Percentiles rank a stretch among this genome's conserved stretches.
phyloP scores from a whole-genome alignment of 2,329 filamentous ascomycete genomes.

The Corinectria fuckeliana region DNA sequence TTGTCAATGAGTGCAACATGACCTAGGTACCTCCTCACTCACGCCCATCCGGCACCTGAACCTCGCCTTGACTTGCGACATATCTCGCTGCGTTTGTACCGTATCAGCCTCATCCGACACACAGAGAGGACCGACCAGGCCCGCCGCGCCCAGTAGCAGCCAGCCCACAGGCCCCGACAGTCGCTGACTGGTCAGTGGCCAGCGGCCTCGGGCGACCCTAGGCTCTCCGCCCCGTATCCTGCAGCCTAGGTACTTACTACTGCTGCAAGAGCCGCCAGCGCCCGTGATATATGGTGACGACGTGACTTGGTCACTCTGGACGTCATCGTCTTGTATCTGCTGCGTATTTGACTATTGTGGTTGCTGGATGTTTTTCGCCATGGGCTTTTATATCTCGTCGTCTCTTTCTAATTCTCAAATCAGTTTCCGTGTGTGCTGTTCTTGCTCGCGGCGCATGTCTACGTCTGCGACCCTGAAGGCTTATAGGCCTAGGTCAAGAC shows the following conservation, averaged over 20 bases:
- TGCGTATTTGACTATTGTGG: conserved; percentile 34
- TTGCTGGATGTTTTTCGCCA: conserved; percentile 1
- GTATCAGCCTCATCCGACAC: too few species aligned
- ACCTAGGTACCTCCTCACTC: too few species aligned
- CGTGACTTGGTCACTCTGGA: conserved; percentile 10
- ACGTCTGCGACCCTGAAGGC: conserved; percentile 24
- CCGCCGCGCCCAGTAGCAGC: too few species aligned
- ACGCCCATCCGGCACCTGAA: too few species aligned
- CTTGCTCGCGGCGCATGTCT: conserved; percentile 24
- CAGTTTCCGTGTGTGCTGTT: not conserved
- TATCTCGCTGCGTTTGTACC: too few species aligned
- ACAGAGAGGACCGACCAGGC: conserved; percentile 17
- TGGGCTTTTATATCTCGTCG: conserved; percentile 11
- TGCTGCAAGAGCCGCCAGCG: conserved; percentile 18
- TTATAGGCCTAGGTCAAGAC: conserved; percentile 11
- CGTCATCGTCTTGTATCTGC: conserved; percentile 23
- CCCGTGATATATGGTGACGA: conserved; percentile 7
- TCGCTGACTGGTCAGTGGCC: conserved; percentile 16
- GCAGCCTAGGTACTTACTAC: conserved; percentile 18
- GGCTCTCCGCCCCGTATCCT: conserved; percentile 12
- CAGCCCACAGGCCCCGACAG: conserved; percentile 16
- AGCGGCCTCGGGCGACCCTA: conserved; percentile 7
- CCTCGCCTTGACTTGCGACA: too few species aligned
- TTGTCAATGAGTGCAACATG: too few species aligned
- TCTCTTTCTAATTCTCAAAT: not conserved